These are phyloP conservation scores for Parascedosporium putredinis DNA, from an alignment of 2,329 filamentous ascomycete genomes.

Conservation along the genomic window DNA sequence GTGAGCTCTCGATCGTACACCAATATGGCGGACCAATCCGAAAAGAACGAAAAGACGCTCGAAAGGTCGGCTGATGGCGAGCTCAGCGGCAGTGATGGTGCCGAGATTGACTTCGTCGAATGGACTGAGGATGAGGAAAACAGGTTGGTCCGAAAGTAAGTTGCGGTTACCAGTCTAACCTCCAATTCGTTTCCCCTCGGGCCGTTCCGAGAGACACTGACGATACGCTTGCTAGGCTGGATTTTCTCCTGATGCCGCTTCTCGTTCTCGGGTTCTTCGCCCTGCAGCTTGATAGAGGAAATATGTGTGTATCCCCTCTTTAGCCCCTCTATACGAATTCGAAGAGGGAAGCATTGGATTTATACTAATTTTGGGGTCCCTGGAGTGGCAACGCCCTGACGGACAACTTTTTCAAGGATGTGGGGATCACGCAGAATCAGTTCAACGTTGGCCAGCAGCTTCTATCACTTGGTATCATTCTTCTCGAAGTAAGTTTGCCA, in stretches of 20 bases:
- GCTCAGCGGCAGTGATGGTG: background rate
- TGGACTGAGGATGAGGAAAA: background rate
- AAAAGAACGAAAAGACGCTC: background rate
- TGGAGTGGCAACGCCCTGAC: conserved; percentile 33
- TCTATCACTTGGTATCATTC: conserved; percentile 36
- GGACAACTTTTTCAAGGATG: conserved; percentile 36
- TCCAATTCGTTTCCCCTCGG: no score
- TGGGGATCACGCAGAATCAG: conserved; percentile 38
- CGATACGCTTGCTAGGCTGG: conserved; percentile 29
- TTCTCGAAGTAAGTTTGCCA: conserved; percentile 22
- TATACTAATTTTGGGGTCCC: no score
- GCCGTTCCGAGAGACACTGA: no score
- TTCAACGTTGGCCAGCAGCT: conserved; percentile 42
- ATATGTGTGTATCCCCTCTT: conserved; percentile 20
- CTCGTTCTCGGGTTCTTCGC: conserved; percentile 35
- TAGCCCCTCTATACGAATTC: background rate
- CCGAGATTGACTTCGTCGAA: background rate
- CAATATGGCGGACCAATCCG: no score
- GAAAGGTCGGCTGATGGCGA: background rate
- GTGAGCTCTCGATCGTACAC: no score
- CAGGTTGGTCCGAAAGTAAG: conserved; percentile 10
- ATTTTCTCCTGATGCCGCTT: conserved; percentile 33
- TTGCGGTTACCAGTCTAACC: no score
- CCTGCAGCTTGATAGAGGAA: conserved; percentile 25
- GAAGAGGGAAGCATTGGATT: background rate